Evolutionary conservation across 345 rosid species (phyloP), one percentile per base, ranked within the genome.

Genomic region (Camelina neglecta): DNA sequence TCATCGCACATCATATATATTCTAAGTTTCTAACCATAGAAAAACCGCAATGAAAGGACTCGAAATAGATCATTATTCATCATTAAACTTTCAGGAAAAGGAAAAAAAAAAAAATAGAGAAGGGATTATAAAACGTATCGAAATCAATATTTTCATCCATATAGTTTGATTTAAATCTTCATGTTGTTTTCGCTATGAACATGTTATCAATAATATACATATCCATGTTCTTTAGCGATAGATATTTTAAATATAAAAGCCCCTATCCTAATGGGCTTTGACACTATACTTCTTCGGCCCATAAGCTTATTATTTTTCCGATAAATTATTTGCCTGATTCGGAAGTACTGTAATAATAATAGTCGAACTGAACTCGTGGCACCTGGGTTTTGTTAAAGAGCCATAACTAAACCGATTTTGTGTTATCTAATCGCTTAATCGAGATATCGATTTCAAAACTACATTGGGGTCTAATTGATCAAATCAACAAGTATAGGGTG

Each of bases 401-500:
- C 33, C 38, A 6, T 6, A 35, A 8, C 59, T 54, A 53, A 5
- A 1, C 38, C 39, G 11, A 31, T 15, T 31, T 31, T n/a, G 39
- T 44, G 15, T 13, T 13, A 12, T 11, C 36, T 42, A 42, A 42
- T 42, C 47, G 47, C 47, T 11, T 41, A 41, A 41, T 41, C 11
- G 6, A 15, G 50, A 49, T 21, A 53, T 69, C 33, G 35, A 38
- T 51, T 62, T 38, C 24, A 4, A 16, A 18, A 26, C 4, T 8
- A 8, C 6, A 44, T 10, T 74, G 77, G 45, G 20, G 45, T 11
- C 11, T 60, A 60, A 60, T 35, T 78, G 70, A 67, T 53, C 1
- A 72, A 76, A 67, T 16, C 3, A 60, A 2, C 54, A 78, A 73
- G 65, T 67, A 67, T 12, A 26, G n/a, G 74, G 74, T 60, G 29